Evolutionary conservation across 2,329 filamentous ascomycete species (phyloP), one percentile per base, ranked within the genome.

Genomic region (Magnaporthales sp.): DNA sequence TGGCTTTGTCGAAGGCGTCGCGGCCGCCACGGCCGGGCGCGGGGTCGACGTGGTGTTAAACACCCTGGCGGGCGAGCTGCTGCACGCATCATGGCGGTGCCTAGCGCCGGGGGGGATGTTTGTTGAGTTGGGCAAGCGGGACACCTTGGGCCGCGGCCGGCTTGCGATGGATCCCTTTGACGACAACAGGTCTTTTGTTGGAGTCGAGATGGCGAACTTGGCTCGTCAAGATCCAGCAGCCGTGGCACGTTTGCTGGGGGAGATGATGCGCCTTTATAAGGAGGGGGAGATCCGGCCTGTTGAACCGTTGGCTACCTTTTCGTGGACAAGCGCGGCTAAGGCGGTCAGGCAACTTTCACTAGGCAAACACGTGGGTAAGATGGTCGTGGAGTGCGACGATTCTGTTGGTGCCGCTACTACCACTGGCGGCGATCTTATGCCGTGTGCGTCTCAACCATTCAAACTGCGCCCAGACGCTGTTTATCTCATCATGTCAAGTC

Each of bases 321-420:
- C 60, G 13, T 66, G 65, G 11, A 65, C 65, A 31, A 65, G 58
- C 4, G 54, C 26, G 19, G 56, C 65, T 5, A 32, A 75, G 10
- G 78, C 78, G 0, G 77, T 81, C 68, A 71, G 75, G 0, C 73
- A 72, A 38, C 76, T 76, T 70, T 77, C 79, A 63, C 69, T 70
- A 4, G 77, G 79, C 4, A 73, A 75, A 4, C 77, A 80, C 63
- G 76, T 75, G 2, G 80, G 80, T 0, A 81, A 80, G 64, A 31
- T 31, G 4, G 30, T 31, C 9, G 30, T 31, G 5, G 30, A 31
- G 30, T 31, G 4, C 9, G 30, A 31, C 9, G 30, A 31, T 9
- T 4, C 30, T 31, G 30, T 31, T 31, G 30, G 4, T 31, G 30
- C 30, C 9, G 30, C 30, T 31, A 9, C 30, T 9, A 31, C 30